phyloP scores from a whole-genome alignment of 257 asterid species.

The Craterostigma plantagineum region DNA sequence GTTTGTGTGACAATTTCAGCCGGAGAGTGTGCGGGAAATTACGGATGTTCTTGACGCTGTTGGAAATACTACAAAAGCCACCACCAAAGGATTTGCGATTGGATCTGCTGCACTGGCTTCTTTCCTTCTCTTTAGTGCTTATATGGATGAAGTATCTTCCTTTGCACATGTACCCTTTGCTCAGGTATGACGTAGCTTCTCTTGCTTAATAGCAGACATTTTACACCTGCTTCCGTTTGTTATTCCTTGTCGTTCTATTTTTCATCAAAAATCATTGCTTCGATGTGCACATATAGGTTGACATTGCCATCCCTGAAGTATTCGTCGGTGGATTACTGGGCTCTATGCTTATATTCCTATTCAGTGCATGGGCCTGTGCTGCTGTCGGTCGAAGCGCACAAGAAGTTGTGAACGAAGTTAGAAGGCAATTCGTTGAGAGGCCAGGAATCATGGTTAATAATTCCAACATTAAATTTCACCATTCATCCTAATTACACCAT shows the following conservation, averaged over 20 bases:
- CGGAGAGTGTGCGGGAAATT: constrained; percentile 93
- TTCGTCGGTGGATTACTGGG: constrained; percentile 94
- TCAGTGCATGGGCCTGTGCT: constrained; percentile 99
- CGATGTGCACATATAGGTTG: constrained; percentile 61
- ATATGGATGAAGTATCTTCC: constrained; percentile 95
- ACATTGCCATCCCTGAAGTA: constrained; percentile 95
- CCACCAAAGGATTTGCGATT: constrained; percentile 98
- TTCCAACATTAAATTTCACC: neutral
- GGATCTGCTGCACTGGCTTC: constrained; percentile 99
- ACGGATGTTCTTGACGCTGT: constrained; percentile 98
- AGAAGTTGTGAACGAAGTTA: constrained; percentile 96
- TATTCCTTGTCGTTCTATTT: too few species aligned
- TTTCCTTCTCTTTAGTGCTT: constrained; percentile 94
- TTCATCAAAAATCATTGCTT: too few species aligned
- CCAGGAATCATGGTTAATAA: constrained; percentile 95
- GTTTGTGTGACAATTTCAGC: constrained; percentile 23
- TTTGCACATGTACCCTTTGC: constrained; percentile 54
- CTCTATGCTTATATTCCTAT: constrained; percentile 86
- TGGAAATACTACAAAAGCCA: constrained; percentile 98
- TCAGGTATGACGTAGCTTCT: constrained; percentile 16
- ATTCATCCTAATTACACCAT: neutral
- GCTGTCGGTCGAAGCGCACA: constrained; percentile 99
- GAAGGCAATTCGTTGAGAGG: constrained; percentile 97
- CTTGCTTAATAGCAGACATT: too few species aligned
- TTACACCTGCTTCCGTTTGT: too few species aligned